Percentiles rank a stretch among this genome's conserved stretches.
Evolutionary conservation across 2,329 filamentous ascomycete genomes (phyloP).

Genomic region (Chaetomiaceae sp.): DNA sequence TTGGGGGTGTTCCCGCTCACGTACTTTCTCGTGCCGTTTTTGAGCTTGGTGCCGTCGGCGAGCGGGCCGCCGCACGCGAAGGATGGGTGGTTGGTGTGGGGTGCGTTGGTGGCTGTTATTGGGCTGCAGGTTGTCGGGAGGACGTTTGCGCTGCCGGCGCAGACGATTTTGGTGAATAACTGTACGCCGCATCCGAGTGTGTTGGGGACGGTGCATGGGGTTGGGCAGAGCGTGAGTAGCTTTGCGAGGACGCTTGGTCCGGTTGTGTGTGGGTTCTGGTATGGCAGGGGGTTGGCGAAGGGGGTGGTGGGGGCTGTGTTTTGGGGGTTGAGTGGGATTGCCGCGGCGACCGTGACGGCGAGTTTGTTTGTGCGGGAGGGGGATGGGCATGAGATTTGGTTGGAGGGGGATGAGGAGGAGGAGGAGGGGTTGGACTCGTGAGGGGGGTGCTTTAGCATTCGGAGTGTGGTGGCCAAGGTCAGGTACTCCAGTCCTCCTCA

Average conservation of each 20-base stretch:
- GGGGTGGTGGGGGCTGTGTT: constrained; percentile 56
- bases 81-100: constrained; percentile 58
- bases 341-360: constrained; percentile 43
- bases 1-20: constrained; percentile 65
- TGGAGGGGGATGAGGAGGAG: constrained; percentile 57
- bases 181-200: constrained; percentile 55
- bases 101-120: constrained; percentile 57
- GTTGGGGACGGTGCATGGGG: constrained; percentile 52
- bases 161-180: constrained; percentile 57
- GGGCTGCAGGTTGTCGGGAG: constrained; percentile 65
- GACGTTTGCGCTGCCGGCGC: constrained; percentile 60
- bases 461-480: too few relatives aligned
- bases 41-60: constrained; percentile 60
- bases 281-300: constrained; percentile 52
- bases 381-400: constrained; percentile 59
- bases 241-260: constrained; percentile 57
- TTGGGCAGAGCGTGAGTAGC: constrained; percentile 55
- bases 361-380: constrained; percentile 56
- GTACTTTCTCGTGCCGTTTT: constrained; percentile 65
- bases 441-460: too few relatives aligned
- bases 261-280: constrained; percentile 54
- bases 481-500: too few relatives aligned
- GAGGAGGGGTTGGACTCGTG: constrained; percentile 5
- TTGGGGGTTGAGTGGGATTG: constrained; percentile 50
- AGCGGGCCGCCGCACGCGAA: constrained; percentile 46